Conservation (phyloP, 768 basidiomycete species). For the Lentinus tigrinus region DNA sequence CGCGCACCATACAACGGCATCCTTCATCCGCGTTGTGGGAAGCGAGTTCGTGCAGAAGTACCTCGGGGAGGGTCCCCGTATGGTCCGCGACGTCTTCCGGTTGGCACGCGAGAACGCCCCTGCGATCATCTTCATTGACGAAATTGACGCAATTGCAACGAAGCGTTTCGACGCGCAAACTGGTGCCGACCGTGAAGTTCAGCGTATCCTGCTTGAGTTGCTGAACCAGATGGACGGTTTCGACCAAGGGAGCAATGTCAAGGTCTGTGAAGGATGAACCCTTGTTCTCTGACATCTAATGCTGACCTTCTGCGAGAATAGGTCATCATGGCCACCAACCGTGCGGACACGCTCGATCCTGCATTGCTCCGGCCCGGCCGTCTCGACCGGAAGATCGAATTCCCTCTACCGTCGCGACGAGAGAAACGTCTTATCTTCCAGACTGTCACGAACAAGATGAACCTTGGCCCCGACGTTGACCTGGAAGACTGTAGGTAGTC, state of each 20-base stretch:
- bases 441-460: conserved; percentile 97
- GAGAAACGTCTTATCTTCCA: conserved; percentile 98
- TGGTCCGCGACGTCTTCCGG: conserved; percentile 99
- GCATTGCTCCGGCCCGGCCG: conserved; percentile 96
- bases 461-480: conserved; percentile 95
- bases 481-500: conserved; percentile 86
- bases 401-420: conserved; percentile 89
- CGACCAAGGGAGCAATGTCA: conserved; percentile 97
- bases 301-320: conserved; percentile 31
- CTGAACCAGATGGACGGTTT: conserved; percentile 99
- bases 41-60: conserved; percentile 99
- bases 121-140: conserved; percentile 99
- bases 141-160: conserved; percentile 97
- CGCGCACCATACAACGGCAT: conserved; percentile 93
- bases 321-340: conserved; percentile 99
- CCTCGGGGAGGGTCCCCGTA: conserved; percentile 97
- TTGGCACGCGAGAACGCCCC: conserved; percentile 96
- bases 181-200: conserved; percentile 97
- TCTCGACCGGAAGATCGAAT: conserved; percentile 98
- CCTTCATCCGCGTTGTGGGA: conserved; percentile 97
- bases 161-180: conserved; percentile 99
- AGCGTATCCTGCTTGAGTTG: conserved; percentile 94
- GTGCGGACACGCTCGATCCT: conserved; percentile 96
- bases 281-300: not conserved
- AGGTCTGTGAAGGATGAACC: conserved; percentile 59